Evolutionary conservation across 257 asterid species (phyloP).

Genomic region (Schizonepeta tenuifolia): DNA sequence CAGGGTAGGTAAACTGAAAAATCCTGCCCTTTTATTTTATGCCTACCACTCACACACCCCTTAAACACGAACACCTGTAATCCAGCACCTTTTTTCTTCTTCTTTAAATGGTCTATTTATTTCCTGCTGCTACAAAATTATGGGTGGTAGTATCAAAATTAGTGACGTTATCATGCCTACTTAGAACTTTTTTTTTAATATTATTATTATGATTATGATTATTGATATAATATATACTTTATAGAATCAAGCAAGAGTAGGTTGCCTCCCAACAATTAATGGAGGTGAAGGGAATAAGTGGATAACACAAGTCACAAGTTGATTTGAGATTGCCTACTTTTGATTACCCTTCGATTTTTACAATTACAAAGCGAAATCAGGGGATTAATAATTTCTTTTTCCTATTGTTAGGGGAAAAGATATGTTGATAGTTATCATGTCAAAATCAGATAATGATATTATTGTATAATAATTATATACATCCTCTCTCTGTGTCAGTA

Average conservation of each 20-base stretch:
- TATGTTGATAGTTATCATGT: conserved; percentile 25
- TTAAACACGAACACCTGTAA: not conserved
- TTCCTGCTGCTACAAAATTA: no score
- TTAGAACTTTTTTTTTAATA: no score
- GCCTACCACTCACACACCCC: conserved; percentile 35
- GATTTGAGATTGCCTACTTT: conserved; percentile 15
- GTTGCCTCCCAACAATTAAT: not conserved
- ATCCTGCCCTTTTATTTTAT: conserved; percentile 10
- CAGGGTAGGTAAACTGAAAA: conserved; percentile 28
- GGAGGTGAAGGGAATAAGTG: not conserved
- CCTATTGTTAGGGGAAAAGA: conserved; percentile 24
- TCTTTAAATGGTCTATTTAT: no score
- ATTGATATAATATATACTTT: no score
- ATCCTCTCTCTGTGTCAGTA: no score
- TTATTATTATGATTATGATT: no score
- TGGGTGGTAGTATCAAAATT: no score
- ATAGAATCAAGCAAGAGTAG: not conserved
- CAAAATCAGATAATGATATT: conserved; percentile 9
- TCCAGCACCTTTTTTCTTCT: not conserved
- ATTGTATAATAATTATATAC: not conserved
- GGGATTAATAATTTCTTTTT: not conserved
- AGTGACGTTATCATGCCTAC: no score
- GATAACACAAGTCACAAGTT: not conserved
- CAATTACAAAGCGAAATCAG: conserved; percentile 18
- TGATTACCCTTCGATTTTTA: conserved; percentile 9